Conservation (phyloP, 2,329 filamentous ascomycete species). For the Cordyceps sp. region DNA sequence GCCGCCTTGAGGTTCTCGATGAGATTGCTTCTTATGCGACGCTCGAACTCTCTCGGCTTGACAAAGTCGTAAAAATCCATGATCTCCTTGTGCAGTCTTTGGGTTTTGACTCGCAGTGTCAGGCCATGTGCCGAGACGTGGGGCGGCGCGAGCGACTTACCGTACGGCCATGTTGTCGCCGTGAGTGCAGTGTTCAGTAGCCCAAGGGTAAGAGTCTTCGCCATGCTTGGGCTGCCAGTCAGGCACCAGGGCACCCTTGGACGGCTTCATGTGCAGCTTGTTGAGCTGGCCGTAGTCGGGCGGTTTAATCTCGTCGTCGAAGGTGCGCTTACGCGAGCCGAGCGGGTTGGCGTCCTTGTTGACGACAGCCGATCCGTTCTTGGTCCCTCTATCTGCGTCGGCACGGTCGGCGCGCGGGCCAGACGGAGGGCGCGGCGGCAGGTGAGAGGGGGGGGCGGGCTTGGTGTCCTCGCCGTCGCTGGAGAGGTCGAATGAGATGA, state of each 20-base stretch:
- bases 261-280: slow-evolving; percentile 29
- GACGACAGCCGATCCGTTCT: no score
- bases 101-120: no score
- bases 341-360: slow-evolving; percentile 12
- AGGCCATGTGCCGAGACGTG: not conserved
- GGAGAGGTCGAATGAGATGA: slow-evolving; percentile 69
- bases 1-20: slow-evolving; percentile 48
- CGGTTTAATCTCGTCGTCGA: slow-evolving; percentile 49
- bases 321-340: slow-evolving; percentile 58
- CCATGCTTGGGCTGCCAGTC: slow-evolving; percentile 31
- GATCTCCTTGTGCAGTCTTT: slow-evolving; percentile 79
- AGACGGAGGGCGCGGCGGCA: slow-evolving; percentile 7
- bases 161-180: slow-evolving; percentile 37
- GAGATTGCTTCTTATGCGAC: slow-evolving; percentile 55
- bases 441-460: not conserved
- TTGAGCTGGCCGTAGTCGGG: slow-evolving; percentile 35
- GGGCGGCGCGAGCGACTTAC: slow-evolving; percentile 19
- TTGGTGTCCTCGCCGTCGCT: slow-evolving; percentile 29
- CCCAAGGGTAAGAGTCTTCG: slow-evolving; percentile 46
- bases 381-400: no score
- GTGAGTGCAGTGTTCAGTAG: slow-evolving; percentile 33
- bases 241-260: slow-evolving; percentile 30
- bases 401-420: slow-evolving; percentile 4
- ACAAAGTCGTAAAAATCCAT: slow-evolving; percentile 79
- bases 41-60: slow-evolving; percentile 60